These are phyloP conservation scores for Cerrena zonata DNA, from an alignment of 1,284 basidiomycete genomes.

Conservation along the genomic window DNA sequence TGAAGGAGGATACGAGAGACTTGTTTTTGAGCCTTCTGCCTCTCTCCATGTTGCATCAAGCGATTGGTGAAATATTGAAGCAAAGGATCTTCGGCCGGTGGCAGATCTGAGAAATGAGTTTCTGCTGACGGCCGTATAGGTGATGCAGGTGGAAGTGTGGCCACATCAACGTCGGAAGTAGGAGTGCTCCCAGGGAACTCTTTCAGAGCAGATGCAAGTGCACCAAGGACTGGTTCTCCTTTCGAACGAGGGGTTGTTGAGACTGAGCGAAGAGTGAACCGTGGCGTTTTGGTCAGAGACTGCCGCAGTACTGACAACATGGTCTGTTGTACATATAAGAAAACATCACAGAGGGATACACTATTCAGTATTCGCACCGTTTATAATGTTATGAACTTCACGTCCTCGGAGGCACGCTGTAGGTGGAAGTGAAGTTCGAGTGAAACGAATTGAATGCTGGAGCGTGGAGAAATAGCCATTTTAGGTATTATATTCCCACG, in stretches of 20 bases:
- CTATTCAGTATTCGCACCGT: too few species aligned
- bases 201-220: neutral
- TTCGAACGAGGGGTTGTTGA: neutral
- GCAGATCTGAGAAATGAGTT: slow-evolving; percentile 43
- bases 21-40: slow-evolving; percentile 55
- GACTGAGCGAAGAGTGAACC: neutral
- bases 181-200: neutral
- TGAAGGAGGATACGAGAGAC: slow-evolving; percentile 61
- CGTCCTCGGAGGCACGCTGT: too few species aligned
- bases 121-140: slow-evolving; percentile 1
- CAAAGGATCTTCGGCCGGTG: slow-evolving; percentile 72
- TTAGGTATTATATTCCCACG: too few species aligned
- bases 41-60: slow-evolving; percentile 65
- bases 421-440: too few species aligned
- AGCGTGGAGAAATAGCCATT: too few species aligned
- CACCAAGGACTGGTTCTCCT: neutral
- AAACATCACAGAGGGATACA: too few species aligned
- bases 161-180: neutral
- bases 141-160: neutral
- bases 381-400: too few species aligned
- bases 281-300: neutral
- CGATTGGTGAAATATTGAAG: slow-evolving; percentile 66
- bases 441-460: too few species aligned
- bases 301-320: neutral
- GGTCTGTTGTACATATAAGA: too few species aligned